Percentiles rank a stretch among this genome's conserved stretches.
These are phyloP conservation scores for Alternaria consortialis DNA, from an alignment of 2,329 filamentous ascomycete species.

Conservation along the genomic window DNA sequence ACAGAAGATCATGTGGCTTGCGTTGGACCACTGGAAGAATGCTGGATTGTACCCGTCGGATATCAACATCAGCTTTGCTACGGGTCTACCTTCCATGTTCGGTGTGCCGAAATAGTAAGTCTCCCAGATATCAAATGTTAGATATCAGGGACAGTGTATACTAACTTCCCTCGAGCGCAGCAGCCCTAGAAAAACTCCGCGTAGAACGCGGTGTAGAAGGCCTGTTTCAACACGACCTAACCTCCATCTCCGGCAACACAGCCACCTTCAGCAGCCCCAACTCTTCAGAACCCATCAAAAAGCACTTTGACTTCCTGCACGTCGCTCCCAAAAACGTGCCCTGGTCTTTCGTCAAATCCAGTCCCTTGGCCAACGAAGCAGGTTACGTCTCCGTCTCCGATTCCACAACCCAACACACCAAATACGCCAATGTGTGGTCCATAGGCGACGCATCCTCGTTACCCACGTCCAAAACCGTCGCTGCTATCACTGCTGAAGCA, in stretches of 20 bases:
- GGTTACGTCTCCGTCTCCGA: constrained; percentile 52
- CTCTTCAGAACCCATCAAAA: constrained; percentile 38
- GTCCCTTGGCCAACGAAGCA: constrained; percentile 45
- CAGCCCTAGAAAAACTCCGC: constrained; percentile 47
- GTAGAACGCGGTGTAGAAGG: constrained; percentile 49
- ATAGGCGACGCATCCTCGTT: constrained; percentile 50
- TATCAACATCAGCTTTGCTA: constrained; percentile 53
- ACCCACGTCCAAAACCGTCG: constrained; percentile 52
- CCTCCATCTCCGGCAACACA: constrained; percentile 49
- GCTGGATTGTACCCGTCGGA: constrained; percentile 44
- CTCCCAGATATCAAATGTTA: too few relatives aligned
- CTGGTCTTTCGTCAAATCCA: constrained; percentile 49
- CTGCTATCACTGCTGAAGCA: constrained; percentile 50
- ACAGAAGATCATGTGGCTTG: constrained; percentile 56
- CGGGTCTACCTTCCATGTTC: constrained; percentile 52
- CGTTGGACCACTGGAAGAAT: constrained; percentile 50
- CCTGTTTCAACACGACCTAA: constrained; percentile 52
- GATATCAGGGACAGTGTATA: not conserved
- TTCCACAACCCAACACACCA: constrained; percentile 48
- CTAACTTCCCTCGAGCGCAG: constrained; percentile 33
- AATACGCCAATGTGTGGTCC: constrained; percentile 52
- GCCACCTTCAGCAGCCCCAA: constrained; percentile 44
- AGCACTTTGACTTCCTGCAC: constrained; percentile 51
- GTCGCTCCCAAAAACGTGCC: constrained; percentile 52
- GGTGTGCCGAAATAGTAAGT: constrained; percentile 49